These are phyloP conservation scores for Tremella mesenterica DNA, from an alignment of 768 basidiomycete genomes.

Conservation along the genomic window DNA sequence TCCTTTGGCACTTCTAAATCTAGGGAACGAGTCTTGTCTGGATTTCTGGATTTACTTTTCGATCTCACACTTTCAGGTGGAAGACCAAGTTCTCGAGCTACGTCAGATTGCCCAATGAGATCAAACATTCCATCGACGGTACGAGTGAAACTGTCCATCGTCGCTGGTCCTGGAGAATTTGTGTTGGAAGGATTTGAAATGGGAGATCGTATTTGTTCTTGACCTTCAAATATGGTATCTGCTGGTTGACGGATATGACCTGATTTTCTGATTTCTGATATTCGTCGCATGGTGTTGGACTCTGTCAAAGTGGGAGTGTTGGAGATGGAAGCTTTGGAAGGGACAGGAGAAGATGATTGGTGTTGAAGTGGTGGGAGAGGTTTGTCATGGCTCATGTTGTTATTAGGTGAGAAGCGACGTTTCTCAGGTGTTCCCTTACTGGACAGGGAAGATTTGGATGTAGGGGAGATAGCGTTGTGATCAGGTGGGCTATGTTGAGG, in stretches of 20 bases:
- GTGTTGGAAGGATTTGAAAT: not conserved
- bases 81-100: slow-evolving; percentile 36
- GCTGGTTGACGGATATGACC: slow-evolving; percentile 21
- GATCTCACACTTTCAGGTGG: slow-evolving; percentile 23
- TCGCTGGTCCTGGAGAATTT: not conserved
- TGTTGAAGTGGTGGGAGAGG: slow-evolving; percentile 10
- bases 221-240: not conserved
- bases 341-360: not conserved
- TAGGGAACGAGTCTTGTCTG: not conserved
- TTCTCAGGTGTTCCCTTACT: too few relatives aligned
- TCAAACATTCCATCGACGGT: slow-evolving; percentile 36
- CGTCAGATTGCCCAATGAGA: slow-evolving; percentile 28
- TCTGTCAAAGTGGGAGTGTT: not conserved
- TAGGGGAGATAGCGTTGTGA: too few relatives aligned
- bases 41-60: not conserved
- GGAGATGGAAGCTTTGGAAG: not conserved
- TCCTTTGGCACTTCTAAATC: slow-evolving; percentile 1
- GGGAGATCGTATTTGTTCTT: too few relatives aligned
- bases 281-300: not conserved
- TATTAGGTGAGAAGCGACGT: too few relatives aligned
- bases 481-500: too few relatives aligned
- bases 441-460: too few relatives aligned
- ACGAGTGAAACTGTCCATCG: slow-evolving; percentile 21
- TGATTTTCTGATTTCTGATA: slow-evolving; percentile 1
- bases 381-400: slow-evolving; percentile 7